These are phyloP conservation scores for Ustilago curta DNA, from an alignment of 1,284 basidiomycete genomes.

Conservation along the genomic window DNA sequence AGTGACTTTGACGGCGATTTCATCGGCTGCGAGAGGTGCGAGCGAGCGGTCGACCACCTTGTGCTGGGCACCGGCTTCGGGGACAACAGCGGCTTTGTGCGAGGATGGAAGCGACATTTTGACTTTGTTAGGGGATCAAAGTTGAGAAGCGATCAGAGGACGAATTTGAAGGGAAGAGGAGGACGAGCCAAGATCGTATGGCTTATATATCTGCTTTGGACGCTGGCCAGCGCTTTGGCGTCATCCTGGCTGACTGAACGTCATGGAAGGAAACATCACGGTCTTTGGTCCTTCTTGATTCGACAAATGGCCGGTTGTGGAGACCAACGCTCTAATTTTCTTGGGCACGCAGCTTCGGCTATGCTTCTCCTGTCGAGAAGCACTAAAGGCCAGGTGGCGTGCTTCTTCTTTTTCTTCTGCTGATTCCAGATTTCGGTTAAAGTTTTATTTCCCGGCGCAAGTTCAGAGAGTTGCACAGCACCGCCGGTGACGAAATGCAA, in stretches of 20 bases:
- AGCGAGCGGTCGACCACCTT: slow-evolving; percentile 32
- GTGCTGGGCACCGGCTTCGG: slow-evolving; percentile 37
- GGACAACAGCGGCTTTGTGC: slow-evolving; percentile 41
- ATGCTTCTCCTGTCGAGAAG: slow-evolving; percentile 11
- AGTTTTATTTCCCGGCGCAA: no score
- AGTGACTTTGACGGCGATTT: slow-evolving; percentile 51
- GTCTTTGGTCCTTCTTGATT: background rate
- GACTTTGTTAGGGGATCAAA: background rate
- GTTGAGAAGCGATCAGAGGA: no score
- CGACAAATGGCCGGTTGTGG: slow-evolving; percentile 3
- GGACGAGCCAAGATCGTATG: background rate
- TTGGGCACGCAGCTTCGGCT: slow-evolving; percentile 2
- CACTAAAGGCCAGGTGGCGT: background rate
- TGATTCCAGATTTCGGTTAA: no score
- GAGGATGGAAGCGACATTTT: slow-evolving; percentile 39
- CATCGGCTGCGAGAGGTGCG: slow-evolving; percentile 27
- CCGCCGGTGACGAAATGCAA: background rate
- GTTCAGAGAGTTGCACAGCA: no score
- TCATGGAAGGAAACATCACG: background rate
- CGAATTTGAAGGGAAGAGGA: background rate
- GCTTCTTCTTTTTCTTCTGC: background rate
- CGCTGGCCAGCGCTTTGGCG: background rate
- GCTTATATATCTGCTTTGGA: background rate
- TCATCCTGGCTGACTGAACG: background rate
- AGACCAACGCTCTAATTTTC: background rate